Percentiles rank a stretch among this genome's conserved stretches.
phyloP scores from a whole-genome alignment of 495 filamentous ascomycete genomes.

The Annulohypoxylon bovei region DNA sequence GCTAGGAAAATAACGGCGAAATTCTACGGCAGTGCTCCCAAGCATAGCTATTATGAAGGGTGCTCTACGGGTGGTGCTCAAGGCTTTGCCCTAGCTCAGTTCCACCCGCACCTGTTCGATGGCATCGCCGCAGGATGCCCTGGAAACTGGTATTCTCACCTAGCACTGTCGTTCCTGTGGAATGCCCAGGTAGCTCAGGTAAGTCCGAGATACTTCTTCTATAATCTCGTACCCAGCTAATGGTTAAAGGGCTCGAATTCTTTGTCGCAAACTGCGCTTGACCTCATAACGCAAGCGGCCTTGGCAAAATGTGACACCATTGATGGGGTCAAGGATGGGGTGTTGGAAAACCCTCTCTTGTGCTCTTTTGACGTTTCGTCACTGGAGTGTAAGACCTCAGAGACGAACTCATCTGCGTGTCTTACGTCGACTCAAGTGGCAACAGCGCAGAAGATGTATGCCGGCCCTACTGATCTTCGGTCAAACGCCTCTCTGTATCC shows the following conservation, averaged over 20 bases:
- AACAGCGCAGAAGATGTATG: conserved; percentile 45
- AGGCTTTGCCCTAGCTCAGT: conserved; percentile 58
- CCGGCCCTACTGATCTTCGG: conserved; percentile 36
- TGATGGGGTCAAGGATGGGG: conserved; percentile 52
- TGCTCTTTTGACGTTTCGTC: conserved; percentile 52
- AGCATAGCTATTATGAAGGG: conserved; percentile 53
- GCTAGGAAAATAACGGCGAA: conserved; percentile 42
- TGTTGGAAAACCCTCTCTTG: conserved; percentile 53
- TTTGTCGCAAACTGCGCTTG: conserved; percentile 47
- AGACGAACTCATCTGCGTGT: conserved; percentile 36
- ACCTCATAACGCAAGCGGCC: conserved; percentile 48
- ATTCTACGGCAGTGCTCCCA: conserved; percentile 48
- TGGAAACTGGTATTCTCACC: conserved; percentile 57
- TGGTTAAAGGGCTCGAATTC: conserved; percentile 13
- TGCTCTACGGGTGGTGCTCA: conserved; percentile 61
- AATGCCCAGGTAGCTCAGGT: conserved; percentile 47
- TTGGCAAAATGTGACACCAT: conserved; percentile 51
- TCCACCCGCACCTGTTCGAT: conserved; percentile 54
- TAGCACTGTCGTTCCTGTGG: conserved; percentile 56
- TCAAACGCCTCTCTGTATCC: conserved; percentile 49
- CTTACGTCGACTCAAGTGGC: conserved; percentile 47
- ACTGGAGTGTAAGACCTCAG: conserved; percentile 44
- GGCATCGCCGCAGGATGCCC: conserved; percentile 55
- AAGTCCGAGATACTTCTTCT: neutral
- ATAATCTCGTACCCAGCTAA: neutral